Percentiles rank a stretch among this genome's conserved stretches.
Conservation (phyloP, 768 basidiomycete species). For the Tylopilus sp. region DNA sequence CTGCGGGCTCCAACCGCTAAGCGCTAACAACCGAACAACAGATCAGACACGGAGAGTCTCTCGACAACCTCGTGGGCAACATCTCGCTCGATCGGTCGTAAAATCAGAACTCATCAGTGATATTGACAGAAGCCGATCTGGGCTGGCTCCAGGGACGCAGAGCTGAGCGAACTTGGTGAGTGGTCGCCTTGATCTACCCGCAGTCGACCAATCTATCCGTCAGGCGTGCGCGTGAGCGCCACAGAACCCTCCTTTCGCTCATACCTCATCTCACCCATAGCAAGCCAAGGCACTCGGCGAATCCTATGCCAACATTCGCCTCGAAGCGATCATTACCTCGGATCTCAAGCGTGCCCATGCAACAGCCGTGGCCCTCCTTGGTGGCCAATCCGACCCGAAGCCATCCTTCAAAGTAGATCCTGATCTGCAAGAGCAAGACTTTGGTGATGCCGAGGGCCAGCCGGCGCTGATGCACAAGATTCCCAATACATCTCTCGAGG, state of each 20-base stretch:
- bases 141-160: constrained; percentile 76
- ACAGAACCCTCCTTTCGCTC: not conserved
- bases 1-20: not conserved
- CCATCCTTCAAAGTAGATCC: constrained; percentile 46
- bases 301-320: constrained; percentile 43
- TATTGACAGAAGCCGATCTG: constrained; percentile 49
- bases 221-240: constrained; percentile 53
- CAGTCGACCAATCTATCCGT: constrained; percentile 3
- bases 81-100: too few relatives aligned
- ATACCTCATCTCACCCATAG: constrained; percentile 27
- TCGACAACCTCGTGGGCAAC: constrained; percentile 62
- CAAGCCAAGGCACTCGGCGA: constrained; percentile 64
- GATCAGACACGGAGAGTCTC: constrained; percentile 77
- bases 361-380: constrained; percentile 57
- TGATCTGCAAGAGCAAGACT: constrained; percentile 65
- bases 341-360: constrained; percentile 59
- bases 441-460: constrained; percentile 68
- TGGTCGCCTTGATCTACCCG: not conserved
- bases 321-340: constrained; percentile 63
- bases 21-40: constrained; percentile 24
- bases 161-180: constrained; percentile 71
- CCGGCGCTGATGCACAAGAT: constrained; percentile 33
- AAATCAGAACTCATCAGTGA: not conserved
- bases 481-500: constrained; percentile 34
- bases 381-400: constrained; percentile 44